Evolutionary conservation across 148 eudicot species (phyloP).

Genomic region (Cornus suecica): DNA sequence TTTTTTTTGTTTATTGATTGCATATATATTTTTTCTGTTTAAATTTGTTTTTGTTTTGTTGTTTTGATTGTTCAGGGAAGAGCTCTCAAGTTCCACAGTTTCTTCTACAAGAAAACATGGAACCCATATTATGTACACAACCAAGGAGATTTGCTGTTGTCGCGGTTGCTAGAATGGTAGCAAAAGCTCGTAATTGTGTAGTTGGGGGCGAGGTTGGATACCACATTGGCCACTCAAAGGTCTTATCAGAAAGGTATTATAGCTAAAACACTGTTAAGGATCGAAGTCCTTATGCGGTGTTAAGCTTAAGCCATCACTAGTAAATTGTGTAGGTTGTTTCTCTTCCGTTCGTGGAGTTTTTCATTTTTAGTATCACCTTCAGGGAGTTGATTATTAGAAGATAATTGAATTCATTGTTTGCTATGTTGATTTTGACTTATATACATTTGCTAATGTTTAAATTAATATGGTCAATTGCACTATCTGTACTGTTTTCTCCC

Average conservation of each 20-base stretch:
- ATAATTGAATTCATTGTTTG: too few relatives aligned
- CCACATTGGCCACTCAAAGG: conserved; percentile 93
- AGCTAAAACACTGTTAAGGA: not conserved
- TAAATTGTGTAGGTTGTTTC: too few relatives aligned
- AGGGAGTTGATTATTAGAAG: too few relatives aligned
- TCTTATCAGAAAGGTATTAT: conserved; percentile 59
- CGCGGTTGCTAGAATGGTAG: conserved; percentile 95
- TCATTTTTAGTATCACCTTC: too few relatives aligned
- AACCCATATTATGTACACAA: conserved; percentile 88
- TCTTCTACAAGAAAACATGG: conserved; percentile 69
- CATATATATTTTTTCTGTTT: not conserved
- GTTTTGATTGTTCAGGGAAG: conserved; percentile 55
- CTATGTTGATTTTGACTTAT: too few relatives aligned
- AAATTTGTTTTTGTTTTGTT: conserved; percentile 2
- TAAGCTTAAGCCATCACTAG: too few relatives aligned
- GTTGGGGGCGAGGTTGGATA: conserved; percentile 92
- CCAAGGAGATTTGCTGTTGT: conserved; percentile 98
- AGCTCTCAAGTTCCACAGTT: conserved; percentile 93
- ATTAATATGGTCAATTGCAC: too few relatives aligned
- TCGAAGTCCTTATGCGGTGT: too few relatives aligned
- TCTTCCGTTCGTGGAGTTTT: too few relatives aligned
- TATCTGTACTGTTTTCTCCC: too few relatives aligned
- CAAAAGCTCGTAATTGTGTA: conserved; percentile 76
- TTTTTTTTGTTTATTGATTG: too few relatives aligned
- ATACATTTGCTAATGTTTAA: too few relatives aligned